Base-by-base conservation (phyloP, 2,329 filamentous ascomycete genomes). In the Atkinsonella hypoxylon region DNA sequence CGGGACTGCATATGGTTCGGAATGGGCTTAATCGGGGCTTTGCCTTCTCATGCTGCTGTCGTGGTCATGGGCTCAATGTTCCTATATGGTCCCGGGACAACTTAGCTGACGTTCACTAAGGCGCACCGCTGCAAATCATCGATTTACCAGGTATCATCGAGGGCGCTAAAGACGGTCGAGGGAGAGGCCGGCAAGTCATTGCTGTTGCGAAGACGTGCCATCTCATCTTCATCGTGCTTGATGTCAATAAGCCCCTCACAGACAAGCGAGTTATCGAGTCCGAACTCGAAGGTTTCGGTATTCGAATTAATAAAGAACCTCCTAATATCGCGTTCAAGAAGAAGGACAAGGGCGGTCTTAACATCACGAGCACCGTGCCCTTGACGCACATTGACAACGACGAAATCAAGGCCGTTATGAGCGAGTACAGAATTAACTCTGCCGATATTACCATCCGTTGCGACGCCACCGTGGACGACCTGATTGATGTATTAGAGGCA, bases 261-360 rank as follows among this genome's bases (percentile, higher is more conserved):
- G 93, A 98, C 71, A 98, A 98, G 76, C 82, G 88, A 54, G 78
- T 98, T 56, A 98, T 98, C 63, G 93, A 98, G 71, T 78, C 81
- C 48, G 93, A 98, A 72, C 71, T 98, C 65, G 93, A 98, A 67
- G 93, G 93, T 8, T 98, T 98, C 62, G 93, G 93, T 34, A 96
- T 98, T 64, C 81, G 93, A 51, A 91, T 97, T 74, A 98, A 98
- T 76, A 98, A 97, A 75, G 73, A 82, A 60, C 93, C 93, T 26
- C 93, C 93, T 40, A 98, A 98, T 67, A 98, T 98, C 62, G 87
- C 93, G n/a, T 95, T 96, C 76, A 94, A 85, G 72, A 98, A 98
- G 77, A 98, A 98, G 76, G 93, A 98, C 70, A 97, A 97, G 64
- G 93, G 93, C 59, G 93, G 93, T 36, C 82, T 98, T 64, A 90